Percentiles rank a stretch among this genome's conserved stretches.
These are phyloP conservation scores for Fusarium mangiferae DNA, from an alignment of 2,329 filamentous ascomycete species.

Conservation along the genomic window DNA sequence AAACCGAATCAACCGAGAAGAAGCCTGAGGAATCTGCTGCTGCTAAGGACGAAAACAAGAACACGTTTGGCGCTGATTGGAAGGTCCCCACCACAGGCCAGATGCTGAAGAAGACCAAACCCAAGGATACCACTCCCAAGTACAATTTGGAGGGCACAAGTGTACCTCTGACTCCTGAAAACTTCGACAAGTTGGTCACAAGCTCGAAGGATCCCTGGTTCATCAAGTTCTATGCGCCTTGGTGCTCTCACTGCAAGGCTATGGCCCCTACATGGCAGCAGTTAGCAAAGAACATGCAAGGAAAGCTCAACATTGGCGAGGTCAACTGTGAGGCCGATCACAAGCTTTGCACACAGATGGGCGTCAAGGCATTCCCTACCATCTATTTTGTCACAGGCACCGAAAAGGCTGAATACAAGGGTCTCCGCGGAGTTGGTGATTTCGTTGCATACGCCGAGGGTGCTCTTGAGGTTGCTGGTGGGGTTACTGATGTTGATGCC, in stretches of 20 bases:
- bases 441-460: slow-evolving; percentile 88
- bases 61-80: slow-evolving; percentile 44
- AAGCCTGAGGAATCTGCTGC: slow-evolving; percentile 37
- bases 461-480: slow-evolving; percentile 79
- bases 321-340: slow-evolving; percentile 92
- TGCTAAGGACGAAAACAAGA: slow-evolving; percentile 42
- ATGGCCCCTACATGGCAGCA: slow-evolving; percentile 91
- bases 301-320: slow-evolving; percentile 89
- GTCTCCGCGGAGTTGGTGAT: slow-evolving; percentile 91
- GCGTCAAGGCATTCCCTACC: slow-evolving; percentile 83
- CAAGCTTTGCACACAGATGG: slow-evolving; percentile 91
- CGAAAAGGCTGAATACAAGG: slow-evolving; percentile 92
- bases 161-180: slow-evolving; percentile 80
- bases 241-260: slow-evolving; percentile 95
- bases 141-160: slow-evolving; percentile 83
- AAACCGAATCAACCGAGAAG: slow-evolving; percentile 41
- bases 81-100: slow-evolving; percentile 47
- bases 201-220: slow-evolving; percentile 95
- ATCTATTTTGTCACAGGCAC: slow-evolving; percentile 92
- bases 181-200: slow-evolving; percentile 86
- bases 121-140: slow-evolving; percentile 61
- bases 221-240: slow-evolving; percentile 98
- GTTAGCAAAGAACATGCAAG: slow-evolving; percentile 90
- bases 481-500: slow-evolving; percentile 84
- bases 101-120: slow-evolving; percentile 49